Evolutionary conservation across 495 filamentous ascomycete species (phyloP), one percentile per base, ranked within the genome.

Genomic region (Gamarada debralockiae): DNA sequence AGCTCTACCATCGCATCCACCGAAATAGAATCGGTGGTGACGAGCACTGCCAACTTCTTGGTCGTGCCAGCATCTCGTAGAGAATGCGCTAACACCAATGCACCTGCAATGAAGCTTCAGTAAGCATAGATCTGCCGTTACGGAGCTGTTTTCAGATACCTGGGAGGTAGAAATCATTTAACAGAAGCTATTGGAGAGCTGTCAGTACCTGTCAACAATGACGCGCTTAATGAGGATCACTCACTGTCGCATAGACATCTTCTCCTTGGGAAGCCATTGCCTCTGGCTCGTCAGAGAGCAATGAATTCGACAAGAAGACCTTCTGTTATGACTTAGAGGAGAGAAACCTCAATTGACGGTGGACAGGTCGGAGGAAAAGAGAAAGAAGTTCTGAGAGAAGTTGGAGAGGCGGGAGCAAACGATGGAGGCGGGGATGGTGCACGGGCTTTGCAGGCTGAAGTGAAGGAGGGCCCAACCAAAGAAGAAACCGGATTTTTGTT

Each of bases 51-150:
- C 56, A 99, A 76, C 72, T 86, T 92, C 72, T 89, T 93, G 49
- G 71, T 83, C 23, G 93, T 89, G 47, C 89, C 88, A 61, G 83
- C 86, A 85, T 97, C 95, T 70, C 89, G 88, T 45, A 99, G 73
- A 31, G 93, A 97, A 73, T 97, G 90, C 49, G 90, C 92, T 53
- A 99, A 81, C 27, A 99, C 92, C 53, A 92, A 82, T 51, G 92
- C 92, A 67, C 93, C 53, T 55, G 54, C 15, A 54, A 21, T 44
- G 57, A 48, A 55, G 54, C 31, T 58, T 56, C 59, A 50, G 52
- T 61, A 29, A 50, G 41, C 54, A n/a, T 1, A 4, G 47, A 22
- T 50, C 24, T 39, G 5, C 12, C 21, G 13, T 34, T 52, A 56
- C 52, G 58, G 56, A 47, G 53, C 17, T 53, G 21, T 60, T 58